phyloP scores from a whole-genome alignment of 2,329 filamentous ascomycete genomes.

The Talaromyces sp. region DNA sequence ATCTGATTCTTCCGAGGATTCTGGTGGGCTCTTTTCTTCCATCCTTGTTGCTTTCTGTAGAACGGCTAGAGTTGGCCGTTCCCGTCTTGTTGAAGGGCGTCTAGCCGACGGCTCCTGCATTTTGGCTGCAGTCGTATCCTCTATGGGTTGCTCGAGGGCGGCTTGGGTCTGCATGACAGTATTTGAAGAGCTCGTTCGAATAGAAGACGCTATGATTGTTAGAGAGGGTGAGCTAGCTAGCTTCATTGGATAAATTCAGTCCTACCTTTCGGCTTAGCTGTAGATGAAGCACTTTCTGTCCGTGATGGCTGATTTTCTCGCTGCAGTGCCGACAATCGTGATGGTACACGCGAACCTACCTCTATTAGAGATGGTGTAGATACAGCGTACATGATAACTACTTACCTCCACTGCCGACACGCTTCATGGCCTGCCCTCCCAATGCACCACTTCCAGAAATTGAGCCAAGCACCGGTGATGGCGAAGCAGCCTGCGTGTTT shows the following conservation, averaged over 20 bases:
- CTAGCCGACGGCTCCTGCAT: constrained; percentile 20
- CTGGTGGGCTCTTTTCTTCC: constrained; percentile 29
- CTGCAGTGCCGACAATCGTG: constrained; percentile 33
- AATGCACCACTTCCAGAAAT: constrained; percentile 38
- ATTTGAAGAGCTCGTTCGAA: constrained; percentile 27
- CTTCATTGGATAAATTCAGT: not conserved
- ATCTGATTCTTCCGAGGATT: constrained; percentile 22
- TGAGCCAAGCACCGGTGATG: constrained; percentile 38
- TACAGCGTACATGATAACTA: not conserved
- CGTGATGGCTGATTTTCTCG: constrained; percentile 26
- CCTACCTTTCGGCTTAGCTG: constrained; percentile 14
- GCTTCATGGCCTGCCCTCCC: constrained; percentile 30
- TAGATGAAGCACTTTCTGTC: constrained; percentile 20
- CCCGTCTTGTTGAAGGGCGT: constrained; percentile 23
- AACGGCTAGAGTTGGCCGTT: constrained; percentile 19
- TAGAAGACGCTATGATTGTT: constrained; percentile 4
- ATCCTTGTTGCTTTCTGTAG: constrained; percentile 27
- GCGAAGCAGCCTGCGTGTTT: constrained; percentile 40
- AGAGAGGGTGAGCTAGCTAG: constrained; percentile 4
- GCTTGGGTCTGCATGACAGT: constrained; percentile 25
- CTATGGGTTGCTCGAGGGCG: constrained; percentile 22
- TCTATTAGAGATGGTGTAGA: not conserved
- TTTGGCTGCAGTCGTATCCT: constrained; percentile 20
- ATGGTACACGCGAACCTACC: constrained; percentile 35
- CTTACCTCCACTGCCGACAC: constrained; percentile 28